Conservation (phyloP, 345 rosid genomes). For the Brassica napus region Da-Ae NC_063449.1:8417501-8418000, state of each 20-base stretch:
- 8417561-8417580: neutral
- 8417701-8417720: neutral
- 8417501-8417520: neutral
- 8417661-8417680: neutral
- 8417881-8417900: neutral
- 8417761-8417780: too few species aligned
- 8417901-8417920: neutral
- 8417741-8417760: too few species aligned
- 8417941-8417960: neutral
- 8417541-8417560: constrained; percentile 3
- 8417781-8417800: neutral
- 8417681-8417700: neutral
- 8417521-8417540: neutral
- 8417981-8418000: neutral
- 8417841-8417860: neutral
- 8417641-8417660: neutral
- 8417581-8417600: neutral
- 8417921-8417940: neutral
- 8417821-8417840: neutral
- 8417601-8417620: neutral
- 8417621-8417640: neutral
- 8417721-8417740: too few species aligned
- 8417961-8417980: neutral
- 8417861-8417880: neutral
- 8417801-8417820: neutral